phyloP scores from a whole-genome alignment of 306 rosid genomes.

The Lagenaria siceraria region DNA sequence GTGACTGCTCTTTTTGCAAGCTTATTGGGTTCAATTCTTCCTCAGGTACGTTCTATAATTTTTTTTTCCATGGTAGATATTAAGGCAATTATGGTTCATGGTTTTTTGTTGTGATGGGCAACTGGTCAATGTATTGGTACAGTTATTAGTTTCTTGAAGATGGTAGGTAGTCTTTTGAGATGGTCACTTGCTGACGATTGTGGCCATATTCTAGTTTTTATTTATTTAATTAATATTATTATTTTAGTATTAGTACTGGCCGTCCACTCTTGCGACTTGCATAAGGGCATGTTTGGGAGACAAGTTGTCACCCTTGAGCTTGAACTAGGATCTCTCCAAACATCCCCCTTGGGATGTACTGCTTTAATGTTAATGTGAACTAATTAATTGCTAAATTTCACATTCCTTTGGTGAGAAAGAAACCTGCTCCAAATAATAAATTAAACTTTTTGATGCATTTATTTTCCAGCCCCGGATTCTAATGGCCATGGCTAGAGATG shows the following conservation, averaged over 20 bases:
- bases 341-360: neutral
- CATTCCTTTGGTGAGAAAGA: neutral
- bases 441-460: conserved; percentile 3
- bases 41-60: conserved; percentile 47
- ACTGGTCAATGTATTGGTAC: neutral
- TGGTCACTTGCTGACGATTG: neutral
- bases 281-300: neutral
- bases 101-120: neutral
- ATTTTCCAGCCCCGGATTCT: conserved; percentile 41
- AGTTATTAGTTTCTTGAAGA: neutral
- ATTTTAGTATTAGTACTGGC: neutral
- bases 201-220: neutral
- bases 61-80: neutral
- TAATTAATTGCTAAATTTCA: neutral
- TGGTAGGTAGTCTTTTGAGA: neutral
- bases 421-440: neutral
- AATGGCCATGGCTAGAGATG: conserved; percentile 59
- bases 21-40: conserved; percentile 75
- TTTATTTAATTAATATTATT: neutral
- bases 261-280: no score
- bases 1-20: conserved; percentile 73
- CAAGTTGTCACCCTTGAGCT: neutral
- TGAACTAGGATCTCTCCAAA: neutral
- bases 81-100: neutral
- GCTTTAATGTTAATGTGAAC: neutral